phyloP scores from a whole-genome alignment of 345 rosid genomes.

The Salix viminalis region DNA sequence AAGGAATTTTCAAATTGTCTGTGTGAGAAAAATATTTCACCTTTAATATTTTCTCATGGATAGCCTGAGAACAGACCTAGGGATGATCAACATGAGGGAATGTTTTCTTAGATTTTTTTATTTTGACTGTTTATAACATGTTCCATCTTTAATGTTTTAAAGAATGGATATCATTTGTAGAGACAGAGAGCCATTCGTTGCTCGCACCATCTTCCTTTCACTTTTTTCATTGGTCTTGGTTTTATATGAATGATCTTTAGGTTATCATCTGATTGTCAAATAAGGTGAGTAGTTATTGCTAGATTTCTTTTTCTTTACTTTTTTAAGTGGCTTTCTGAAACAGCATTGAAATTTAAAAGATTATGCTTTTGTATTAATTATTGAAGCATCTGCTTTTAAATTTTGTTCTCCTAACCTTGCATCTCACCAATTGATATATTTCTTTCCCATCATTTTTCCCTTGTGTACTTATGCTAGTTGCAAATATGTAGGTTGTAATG shows the following conservation, averaged over 20 bases:
- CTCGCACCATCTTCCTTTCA: neutral
- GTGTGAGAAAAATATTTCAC: neutral
- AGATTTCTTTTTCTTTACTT: neutral
- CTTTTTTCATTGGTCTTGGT: neutral
- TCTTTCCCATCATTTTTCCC: neutral
- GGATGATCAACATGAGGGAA: neutral
- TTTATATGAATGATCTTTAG: neutral
- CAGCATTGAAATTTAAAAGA: neutral
- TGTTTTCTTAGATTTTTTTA: neutral
- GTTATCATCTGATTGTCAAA: neutral
- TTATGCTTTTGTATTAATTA: neutral
- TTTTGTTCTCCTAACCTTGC: neutral
- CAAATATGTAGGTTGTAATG: constrained; percentile 67
- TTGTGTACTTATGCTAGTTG: neutral
- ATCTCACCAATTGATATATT: neutral
- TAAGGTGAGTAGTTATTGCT: no score
- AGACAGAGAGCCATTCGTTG: neutral
- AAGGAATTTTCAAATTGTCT: neutral
- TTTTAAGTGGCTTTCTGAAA: neutral
- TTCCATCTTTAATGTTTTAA: neutral
- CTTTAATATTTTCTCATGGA: neutral
- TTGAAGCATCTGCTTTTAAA: neutral
- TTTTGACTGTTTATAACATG: neutral
- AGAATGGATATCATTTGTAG: neutral
- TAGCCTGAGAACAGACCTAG: neutral